Evolutionary conservation across 2,329 filamentous ascomycete genomes (phyloP).

Genomic region (Tolypocladium guangdongense): DNA sequence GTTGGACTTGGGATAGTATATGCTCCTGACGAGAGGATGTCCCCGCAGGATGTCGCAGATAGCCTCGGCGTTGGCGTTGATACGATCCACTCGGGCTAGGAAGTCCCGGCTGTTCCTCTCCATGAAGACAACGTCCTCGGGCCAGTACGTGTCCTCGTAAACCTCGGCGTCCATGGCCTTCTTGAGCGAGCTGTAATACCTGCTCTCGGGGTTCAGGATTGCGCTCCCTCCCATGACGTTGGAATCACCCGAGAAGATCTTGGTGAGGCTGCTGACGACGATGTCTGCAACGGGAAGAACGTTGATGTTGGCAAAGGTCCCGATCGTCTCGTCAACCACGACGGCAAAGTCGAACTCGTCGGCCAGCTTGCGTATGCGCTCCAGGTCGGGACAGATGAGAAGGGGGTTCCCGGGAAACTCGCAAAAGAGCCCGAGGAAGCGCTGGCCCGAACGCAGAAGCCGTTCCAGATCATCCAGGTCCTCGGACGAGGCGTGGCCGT

Average conservation of each 20-base stretch:
- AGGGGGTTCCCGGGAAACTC: conserved; percentile 94
- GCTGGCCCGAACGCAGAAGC: conserved; percentile 60
- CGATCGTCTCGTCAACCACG: conserved; percentile 91
- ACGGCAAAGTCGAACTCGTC: conserved; percentile 80
- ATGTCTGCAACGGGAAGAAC: conserved; percentile 83
- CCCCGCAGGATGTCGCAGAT: conserved; percentile 61
- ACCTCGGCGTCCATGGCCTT: conserved; percentile 43
- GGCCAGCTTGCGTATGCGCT: conserved; percentile 68
- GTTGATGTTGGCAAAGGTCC: conserved; percentile 92
- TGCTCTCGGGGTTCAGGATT: conserved; percentile 54
- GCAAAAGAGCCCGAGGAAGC: conserved; percentile 75
- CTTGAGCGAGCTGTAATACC: conserved; percentile 62
- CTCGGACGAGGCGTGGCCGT: conserved; percentile 64
- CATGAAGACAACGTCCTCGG: conserved; percentile 87
- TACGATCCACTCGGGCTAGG: conserved; percentile 65
- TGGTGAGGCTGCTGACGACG: conserved; percentile 89
- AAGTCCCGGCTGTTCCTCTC: conserved; percentile 96
- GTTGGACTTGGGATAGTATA: conserved; percentile 82
- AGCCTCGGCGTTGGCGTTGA: conserved; percentile 76
- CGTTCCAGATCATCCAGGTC: conserved; percentile 78
- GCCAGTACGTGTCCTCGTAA: conserved; percentile 88
- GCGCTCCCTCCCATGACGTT: conserved; percentile 93
- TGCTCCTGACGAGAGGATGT: conserved; percentile 54
- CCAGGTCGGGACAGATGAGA: conserved; percentile 71
- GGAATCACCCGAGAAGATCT: conserved; percentile 93